Conservation (phyloP, 140 eudicot genomes). For the Erigeron philadelphicus region DNA sequence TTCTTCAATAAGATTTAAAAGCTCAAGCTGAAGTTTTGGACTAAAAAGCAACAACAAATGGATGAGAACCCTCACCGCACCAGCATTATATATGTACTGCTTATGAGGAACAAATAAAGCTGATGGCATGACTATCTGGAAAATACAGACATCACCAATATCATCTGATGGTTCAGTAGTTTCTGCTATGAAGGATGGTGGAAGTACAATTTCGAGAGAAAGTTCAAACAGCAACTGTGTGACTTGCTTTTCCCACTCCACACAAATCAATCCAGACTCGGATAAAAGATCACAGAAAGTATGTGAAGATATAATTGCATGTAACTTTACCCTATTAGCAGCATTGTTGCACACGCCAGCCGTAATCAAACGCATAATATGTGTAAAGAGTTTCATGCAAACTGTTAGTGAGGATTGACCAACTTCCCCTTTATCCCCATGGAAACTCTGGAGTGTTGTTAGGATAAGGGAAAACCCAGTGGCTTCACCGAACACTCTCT, state of each 20-base stretch:
- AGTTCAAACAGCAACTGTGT: conserved; percentile 80
- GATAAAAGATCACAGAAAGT: conserved; percentile 71
- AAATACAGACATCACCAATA: conserved; percentile 36
- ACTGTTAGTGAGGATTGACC: conserved; percentile 34
- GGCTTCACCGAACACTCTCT: conserved; percentile 93
- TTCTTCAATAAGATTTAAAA: conserved; percentile 57
- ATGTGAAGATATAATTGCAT: conserved; percentile 57
- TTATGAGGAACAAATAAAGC: conserved; percentile 53
- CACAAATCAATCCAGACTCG: conserved; percentile 82
- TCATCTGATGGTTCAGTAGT: conserved; percentile 34
- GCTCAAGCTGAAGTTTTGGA: conserved; percentile 78
- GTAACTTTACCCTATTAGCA: conserved; percentile 71
- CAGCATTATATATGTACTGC: conserved; percentile 76
- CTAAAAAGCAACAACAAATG: conserved; percentile 74
- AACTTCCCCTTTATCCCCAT: conserved; percentile 47
- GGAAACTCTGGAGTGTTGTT: conserved; percentile 75
- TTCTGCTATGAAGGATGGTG: conserved; percentile 67
- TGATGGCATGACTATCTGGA: conserved; percentile 48
- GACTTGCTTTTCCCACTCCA: conserved; percentile 79
- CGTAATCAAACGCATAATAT: conserved; percentile 72
- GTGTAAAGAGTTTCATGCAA: conserved; percentile 63
- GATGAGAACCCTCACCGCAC: conserved; percentile 74
- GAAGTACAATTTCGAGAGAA: conserved; percentile 84
- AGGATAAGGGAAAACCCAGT: conserved; percentile 88
- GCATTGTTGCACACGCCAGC: conserved; percentile 68